Conservation (phyloP, 345 rosid genomes). For the Syzygium aqueum region DNA sequence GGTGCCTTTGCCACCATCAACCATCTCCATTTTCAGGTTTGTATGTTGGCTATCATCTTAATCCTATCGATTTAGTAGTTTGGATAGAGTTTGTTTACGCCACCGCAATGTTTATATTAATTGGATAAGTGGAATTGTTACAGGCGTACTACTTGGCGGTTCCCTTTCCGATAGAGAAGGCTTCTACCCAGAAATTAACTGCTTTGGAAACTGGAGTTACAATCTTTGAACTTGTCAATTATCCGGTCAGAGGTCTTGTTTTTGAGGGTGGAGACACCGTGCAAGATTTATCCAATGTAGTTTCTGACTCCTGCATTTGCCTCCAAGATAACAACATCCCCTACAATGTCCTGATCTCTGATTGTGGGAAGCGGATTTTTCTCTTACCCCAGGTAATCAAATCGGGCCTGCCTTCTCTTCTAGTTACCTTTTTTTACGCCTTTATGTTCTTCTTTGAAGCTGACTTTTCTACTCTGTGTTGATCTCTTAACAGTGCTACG, state of each 20-base stretch:
- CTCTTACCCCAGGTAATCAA: constrained; percentile 78
- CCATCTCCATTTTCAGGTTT: constrained; percentile 98
- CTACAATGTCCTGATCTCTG: constrained; percentile 74
- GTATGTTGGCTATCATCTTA: not conserved
- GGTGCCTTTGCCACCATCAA: constrained; percentile 98
- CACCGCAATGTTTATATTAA: not conserved
- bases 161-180: constrained; percentile 86
- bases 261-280: constrained; percentile 69
- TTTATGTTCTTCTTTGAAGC: not conserved
- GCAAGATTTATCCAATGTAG: constrained; percentile 40
- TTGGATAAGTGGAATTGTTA: not conserved
- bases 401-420: not conserved
- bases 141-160: constrained; percentile 84
- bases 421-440: not conserved
- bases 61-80: not conserved
- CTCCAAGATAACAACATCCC: constrained; percentile 92
- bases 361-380: constrained; percentile 68
- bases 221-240: constrained; percentile 56
- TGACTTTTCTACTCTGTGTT: not conserved
- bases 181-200: constrained; percentile 43
- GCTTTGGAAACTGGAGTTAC: constrained; percentile 39
- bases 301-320: constrained; percentile 69
- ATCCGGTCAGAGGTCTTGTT: constrained; percentile 83
- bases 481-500: constrained; percentile 54
- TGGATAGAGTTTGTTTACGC: not conserved